Conservation (phyloP, 768 basidiomycete species). For the Clitopilus hobsonii region DNA sequence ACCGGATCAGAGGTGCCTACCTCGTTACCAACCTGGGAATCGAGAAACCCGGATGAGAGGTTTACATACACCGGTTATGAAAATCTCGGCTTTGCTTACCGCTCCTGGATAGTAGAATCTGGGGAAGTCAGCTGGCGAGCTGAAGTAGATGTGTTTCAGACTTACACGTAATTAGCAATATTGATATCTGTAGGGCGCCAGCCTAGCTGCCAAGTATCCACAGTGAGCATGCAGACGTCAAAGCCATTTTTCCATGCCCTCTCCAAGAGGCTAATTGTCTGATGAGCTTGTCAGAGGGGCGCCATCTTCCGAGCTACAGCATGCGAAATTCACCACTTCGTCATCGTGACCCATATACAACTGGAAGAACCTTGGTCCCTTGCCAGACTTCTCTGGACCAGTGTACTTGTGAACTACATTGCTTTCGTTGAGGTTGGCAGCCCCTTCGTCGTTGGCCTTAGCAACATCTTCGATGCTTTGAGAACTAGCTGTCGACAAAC, state of each 20-base stretch:
- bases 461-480: slow-evolving; percentile 50
- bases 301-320: slow-evolving; percentile 16
- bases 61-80: not conserved
- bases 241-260: not conserved
- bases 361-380: slow-evolving; percentile 48
- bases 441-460: slow-evolving; percentile 37
- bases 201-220: slow-evolving; percentile 48
- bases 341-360: slow-evolving; percentile 53
- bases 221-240: slow-evolving; percentile 34
- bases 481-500: slow-evolving; percentile 46
- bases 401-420: slow-evolving; percentile 28
- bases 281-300: not conserved
- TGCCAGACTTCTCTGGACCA: slow-evolving; percentile 26
- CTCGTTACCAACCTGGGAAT: slow-evolving; percentile 36
- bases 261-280: not conserved
- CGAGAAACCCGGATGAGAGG: slow-evolving; percentile 1
- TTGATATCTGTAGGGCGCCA: slow-evolving; percentile 46
- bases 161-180: slow-evolving; percentile 43
- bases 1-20: slow-evolving; percentile 43
- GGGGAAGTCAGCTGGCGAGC: not conserved
- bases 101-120: slow-evolving; percentile 38
- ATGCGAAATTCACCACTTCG: slow-evolving; percentile 29
- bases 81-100: slow-evolving; percentile 8
- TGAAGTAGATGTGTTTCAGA: not conserved
- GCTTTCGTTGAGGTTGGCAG: slow-evolving; percentile 28